phyloP scores from a whole-genome alignment of 148 eudicot genomes.

The Linanthus parryae region DNA sequence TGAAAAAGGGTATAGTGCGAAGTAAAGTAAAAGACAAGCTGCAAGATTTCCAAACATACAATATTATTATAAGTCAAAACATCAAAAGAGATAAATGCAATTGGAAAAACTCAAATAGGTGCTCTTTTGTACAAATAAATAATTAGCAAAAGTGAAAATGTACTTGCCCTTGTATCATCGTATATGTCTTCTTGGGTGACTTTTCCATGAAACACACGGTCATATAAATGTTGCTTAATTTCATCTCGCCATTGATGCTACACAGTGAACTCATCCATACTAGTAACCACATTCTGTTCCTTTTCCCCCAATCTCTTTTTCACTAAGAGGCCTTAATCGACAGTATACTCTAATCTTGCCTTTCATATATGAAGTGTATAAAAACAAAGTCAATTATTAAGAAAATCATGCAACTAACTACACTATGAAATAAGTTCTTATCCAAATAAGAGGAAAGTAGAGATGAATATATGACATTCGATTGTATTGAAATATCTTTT shows the following conservation, averaged over 20 bases:
- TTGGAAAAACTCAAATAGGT: background rate
- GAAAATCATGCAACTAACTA: no score
- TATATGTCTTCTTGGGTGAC: constrained; percentile 92
- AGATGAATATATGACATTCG: constrained; percentile 47
- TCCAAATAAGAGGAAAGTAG: background rate
- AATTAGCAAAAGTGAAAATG: background rate
- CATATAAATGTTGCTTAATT: constrained; percentile 81
- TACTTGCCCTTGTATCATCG: constrained; percentile 86
- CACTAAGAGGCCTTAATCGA: constrained; percentile 80
- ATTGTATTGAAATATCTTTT: constrained; percentile 87
- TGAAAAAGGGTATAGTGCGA: no score
- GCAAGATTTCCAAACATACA: constrained; percentile 8
- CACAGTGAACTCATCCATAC: constrained; percentile 84
- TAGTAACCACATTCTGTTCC: constrained; percentile 46
- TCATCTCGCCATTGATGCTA: constrained; percentile 97
- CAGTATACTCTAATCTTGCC: constrained; percentile 95
- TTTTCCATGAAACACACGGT: constrained; percentile 78
- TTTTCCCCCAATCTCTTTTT: constrained; percentile 61
- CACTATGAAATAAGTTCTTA: background rate
- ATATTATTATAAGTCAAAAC: background rate
- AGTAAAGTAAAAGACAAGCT: no score
- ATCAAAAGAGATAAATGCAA: background rate
- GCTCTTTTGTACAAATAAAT: no score
- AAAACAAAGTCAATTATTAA: background rate
- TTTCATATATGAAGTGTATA: constrained; percentile 65